Base-by-base conservation (phyloP, 1,139 yeast species). In the Blastobotrys indianensis region DNA sequence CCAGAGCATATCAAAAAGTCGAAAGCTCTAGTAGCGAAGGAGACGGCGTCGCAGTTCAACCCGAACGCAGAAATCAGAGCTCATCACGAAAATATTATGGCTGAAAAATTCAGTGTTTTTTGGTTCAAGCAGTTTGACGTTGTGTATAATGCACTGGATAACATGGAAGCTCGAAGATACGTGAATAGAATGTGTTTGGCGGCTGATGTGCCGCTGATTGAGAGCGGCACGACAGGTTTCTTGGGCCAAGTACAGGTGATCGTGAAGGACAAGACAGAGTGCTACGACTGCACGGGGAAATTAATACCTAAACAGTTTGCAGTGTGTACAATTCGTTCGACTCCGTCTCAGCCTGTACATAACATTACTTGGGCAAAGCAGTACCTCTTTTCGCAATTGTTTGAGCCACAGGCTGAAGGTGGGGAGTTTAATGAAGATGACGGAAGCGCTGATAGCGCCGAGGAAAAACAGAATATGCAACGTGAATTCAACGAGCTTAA, bases 331-430 rank as follows among this genome's bases (percentile, higher is more conserved):
- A 94, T 94, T 47, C 74, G 99, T 54, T 86, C 96, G 8, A 92
- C 98, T 0, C 99, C 98, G 0, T 86, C 96, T 0, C 90, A 84
- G 61, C 97, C 97, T 0, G 83, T 92, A 8, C 99, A 94, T 61
- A 87, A 97, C 62, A 83, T 94, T 36, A 95, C 94, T 0, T 94
- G 99, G 98, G 95, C 97, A 11, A 94, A 94, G 60, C 87, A 85
- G 57, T 94, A 86, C 61, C 67, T 94, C 45, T 88, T 90, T 60
- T 73, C 78, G 34, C 95, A 88, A 61, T 69, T 94, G 45, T 92
- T 88, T 64, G 90, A 71, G 23, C 73, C 74, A 12, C 68, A 63
- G 10, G 64, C 62, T 11, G 68, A 54, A 29, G 60, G 48, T 45
- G 61, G 47, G 37, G 59, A 57, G 3, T 71, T 73, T 32, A 63